Evolutionary conservation across 768 basidiomycete species (phyloP).

Genomic region (Tylopilus intermedius): DNA sequence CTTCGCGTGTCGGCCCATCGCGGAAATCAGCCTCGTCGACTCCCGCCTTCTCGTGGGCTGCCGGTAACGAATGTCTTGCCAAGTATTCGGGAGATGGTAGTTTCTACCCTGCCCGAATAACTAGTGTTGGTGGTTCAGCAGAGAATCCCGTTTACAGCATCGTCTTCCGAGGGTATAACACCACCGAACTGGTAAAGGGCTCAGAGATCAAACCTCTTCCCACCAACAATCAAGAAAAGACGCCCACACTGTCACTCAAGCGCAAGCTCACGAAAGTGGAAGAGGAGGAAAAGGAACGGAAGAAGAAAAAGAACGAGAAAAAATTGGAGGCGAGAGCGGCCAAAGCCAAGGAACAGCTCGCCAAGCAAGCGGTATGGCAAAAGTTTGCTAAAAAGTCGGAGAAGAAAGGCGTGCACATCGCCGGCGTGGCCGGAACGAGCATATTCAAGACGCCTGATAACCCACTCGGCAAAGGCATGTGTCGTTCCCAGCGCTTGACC

Average conservation of each 20-base stretch:
- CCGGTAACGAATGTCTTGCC: conserved; percentile 82
- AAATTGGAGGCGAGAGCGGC: conserved; percentile 77
- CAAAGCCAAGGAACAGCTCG: conserved; percentile 83
- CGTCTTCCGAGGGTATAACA: conserved; percentile 88
- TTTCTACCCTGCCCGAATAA: conserved; percentile 89
- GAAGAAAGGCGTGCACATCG: conserved; percentile 89
- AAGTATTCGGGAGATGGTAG: conserved; percentile 80
- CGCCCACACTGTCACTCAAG: conserved; percentile 47
- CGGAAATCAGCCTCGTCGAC: conserved; percentile 51
- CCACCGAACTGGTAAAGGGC: conserved; percentile 77
- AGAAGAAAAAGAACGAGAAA: conserved; percentile 96
- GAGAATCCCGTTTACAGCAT: conserved; percentile 85
- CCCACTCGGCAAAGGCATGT: conserved; percentile 75
- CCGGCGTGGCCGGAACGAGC: conserved; percentile 81
- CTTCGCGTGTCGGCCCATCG: conserved; percentile 51
- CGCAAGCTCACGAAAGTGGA: conserved; percentile 75
- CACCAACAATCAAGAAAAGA: conserved; percentile 44
- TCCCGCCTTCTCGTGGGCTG: conserved; percentile 58
- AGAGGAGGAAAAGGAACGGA: conserved; percentile 82
- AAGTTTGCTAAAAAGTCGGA: conserved; percentile 93
- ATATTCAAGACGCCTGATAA: conserved; percentile 95
- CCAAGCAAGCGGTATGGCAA: conserved; percentile 86
- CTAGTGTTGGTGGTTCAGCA: conserved; percentile 72
- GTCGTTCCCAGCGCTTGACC: conserved; percentile 18
- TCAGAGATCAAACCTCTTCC: conserved; percentile 69